These are phyloP conservation scores for Lycium barbarum DNA, from an alignment of 257 asterid species.

Conservation along the genomic window DNA sequence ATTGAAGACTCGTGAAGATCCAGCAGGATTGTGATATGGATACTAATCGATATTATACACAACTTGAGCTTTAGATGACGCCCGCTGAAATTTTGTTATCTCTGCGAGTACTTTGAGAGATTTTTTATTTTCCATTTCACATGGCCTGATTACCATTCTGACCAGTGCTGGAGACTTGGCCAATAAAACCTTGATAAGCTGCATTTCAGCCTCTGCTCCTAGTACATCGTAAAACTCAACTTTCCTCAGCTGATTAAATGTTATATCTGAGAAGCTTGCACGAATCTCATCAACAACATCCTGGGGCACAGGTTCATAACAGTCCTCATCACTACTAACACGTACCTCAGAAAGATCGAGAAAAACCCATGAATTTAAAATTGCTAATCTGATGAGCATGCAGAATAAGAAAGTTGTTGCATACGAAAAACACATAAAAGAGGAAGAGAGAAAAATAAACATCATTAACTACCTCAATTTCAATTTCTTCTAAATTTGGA, in stretches of 20 bases:
- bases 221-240: neutral
- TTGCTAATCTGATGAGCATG: neutral
- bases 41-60: neutral
- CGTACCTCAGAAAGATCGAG: neutral
- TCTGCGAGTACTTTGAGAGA: neutral
- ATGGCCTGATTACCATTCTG: neutral
- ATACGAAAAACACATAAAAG: neutral
- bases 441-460: neutral
- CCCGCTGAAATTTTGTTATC: neutral
- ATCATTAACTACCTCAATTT: neutral
- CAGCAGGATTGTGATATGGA: neutral
- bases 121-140: neutral
- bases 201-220: neutral
- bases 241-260: neutral
- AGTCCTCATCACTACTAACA: neutral
- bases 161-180: neutral
- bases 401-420: neutral
- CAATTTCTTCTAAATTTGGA: neutral
- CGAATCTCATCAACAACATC: neutral
- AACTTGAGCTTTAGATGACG: neutral
- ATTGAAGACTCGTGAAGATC: neutral
- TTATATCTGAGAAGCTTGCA: neutral
- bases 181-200: neutral
- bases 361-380: neutral
- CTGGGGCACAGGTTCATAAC: neutral